Evolutionary conservation across 1,284 basidiomycete genomes (phyloP).

Genomic region (Phylloboletellus chloephorus): DNA sequence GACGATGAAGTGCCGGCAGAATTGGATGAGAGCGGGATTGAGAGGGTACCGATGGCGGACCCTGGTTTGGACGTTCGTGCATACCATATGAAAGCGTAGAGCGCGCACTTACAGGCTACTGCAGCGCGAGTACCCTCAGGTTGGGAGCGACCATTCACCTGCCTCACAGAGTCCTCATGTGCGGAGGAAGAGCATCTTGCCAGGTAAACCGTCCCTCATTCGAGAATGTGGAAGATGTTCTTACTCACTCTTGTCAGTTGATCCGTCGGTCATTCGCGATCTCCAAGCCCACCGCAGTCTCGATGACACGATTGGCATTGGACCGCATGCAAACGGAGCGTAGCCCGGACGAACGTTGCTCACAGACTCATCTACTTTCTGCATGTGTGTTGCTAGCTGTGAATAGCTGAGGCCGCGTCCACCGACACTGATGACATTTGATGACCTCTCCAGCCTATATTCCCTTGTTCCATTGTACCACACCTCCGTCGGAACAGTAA

Average conservation of each 20-base stretch:
- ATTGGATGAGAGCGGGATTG: slow-evolving; percentile 77
- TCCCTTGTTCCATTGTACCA: slow-evolving; percentile 17
- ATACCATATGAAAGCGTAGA: slow-evolving; percentile 18
- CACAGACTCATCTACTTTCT: slow-evolving; percentile 17
- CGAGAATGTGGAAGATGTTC: slow-evolving; percentile 1
- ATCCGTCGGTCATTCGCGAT: slow-evolving; percentile 83
- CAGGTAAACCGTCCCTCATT: slow-evolving; percentile 46
- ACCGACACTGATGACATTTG: slow-evolving; percentile 28
- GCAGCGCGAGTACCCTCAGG: slow-evolving; percentile 60
- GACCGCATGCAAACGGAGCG: slow-evolving; percentile 30
- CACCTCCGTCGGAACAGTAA: slow-evolving; percentile 19
- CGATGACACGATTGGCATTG: slow-evolving; percentile 47
- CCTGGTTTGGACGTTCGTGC: slow-evolving; percentile 77
- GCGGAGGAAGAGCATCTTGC: slow-evolving; percentile 79
- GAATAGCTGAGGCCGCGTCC: slow-evolving; percentile 19
- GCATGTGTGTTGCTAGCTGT: slow-evolving; percentile 22
- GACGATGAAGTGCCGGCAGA: slow-evolving; percentile 68
- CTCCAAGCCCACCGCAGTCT: slow-evolving; percentile 82
- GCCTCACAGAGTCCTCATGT: slow-evolving; percentile 61
- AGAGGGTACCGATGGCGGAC: slow-evolving; percentile 85
- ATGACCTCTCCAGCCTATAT: slow-evolving; percentile 27
- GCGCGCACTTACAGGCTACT: slow-evolving; percentile 18
- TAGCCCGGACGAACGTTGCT: slow-evolving; percentile 15
- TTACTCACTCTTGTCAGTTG: slow-evolving; percentile 47
- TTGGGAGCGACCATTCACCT: slow-evolving; percentile 50